phyloP scores from a whole-genome alignment of 768 basidiomycete genomes.

The Tulasnella calospora region DNA sequence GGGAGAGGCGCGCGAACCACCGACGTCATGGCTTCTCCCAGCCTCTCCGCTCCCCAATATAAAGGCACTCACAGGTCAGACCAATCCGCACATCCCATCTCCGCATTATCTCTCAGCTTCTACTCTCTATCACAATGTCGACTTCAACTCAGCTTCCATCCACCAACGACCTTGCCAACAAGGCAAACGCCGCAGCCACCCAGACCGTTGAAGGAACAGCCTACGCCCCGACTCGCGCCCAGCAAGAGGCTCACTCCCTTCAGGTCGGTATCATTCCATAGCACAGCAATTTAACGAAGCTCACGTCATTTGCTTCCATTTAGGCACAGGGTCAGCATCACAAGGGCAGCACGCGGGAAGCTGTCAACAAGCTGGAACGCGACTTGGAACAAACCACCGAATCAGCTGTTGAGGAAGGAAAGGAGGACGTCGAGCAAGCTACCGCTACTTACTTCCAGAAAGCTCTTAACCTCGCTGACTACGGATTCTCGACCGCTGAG shows the following conservation, averaged over 20 bases:
- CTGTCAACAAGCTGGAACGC: constrained; percentile 9
- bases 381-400: constrained; percentile 40
- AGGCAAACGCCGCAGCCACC: not conserved
- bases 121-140: not conserved
- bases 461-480: constrained; percentile 47
- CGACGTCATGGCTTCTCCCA: not conserved
- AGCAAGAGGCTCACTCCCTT: not conserved
- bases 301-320: not conserved
- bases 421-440: constrained; percentile 46
- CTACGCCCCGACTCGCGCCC: not conserved
- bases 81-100: not conserved
- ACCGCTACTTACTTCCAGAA: constrained; percentile 52
- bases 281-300: not conserved
- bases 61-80: not conserved
- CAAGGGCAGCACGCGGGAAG: not conserved
- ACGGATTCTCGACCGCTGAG: constrained; percentile 46
- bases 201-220: not conserved
- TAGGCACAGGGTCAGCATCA: not conserved
- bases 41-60: not conserved
- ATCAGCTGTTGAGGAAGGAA: constrained; percentile 54
- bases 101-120: not conserved
- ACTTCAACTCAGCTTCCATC: not conserved
- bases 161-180: not conserved
- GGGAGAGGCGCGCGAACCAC: not conserved
- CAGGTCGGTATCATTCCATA: not conserved